Base-by-base conservation (phyloP, 805 yeast species). In the Wickerhamomyces canadensis region DNA sequence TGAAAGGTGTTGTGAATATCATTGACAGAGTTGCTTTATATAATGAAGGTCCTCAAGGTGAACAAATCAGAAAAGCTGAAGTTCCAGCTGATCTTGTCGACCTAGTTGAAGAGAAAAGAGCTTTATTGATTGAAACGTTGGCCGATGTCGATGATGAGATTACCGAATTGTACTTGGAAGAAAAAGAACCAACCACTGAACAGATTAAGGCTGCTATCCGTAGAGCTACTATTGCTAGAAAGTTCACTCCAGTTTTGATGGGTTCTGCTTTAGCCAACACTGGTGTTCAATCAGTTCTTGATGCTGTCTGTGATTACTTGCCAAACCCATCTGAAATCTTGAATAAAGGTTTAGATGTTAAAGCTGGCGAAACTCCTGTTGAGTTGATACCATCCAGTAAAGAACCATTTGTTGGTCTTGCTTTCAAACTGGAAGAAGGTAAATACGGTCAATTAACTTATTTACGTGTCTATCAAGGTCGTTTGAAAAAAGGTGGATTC, bases 391-490 rank as follows among this genome's bases (percentile, higher is more conserved):
- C 98, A 30, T 72, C 89, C 17, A 65, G 79, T 15, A 56, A 69
- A 38, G 76, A 79, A 49, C 95, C 97, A 27, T 86, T 93, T 54
- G 95, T 93, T 40, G 97, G 96, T 33, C 74, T 93, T 42, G 99
- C 99, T n/a, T 93, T 93, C 78, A 93, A 93, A 68, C 78, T 93
- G 48, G 99, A 93, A 68, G 99, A 93, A 68, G 98, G 98, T 49
- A 82, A 86, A 55, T 93, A 86, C 60, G 99, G 99, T 52, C 99
- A 93, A 70, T 76, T 93, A 55, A 93, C 99, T 23, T 93, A 93
- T 60, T 76, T 93, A 58, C 82, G 99, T 62, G 96, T 93, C 24
- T 93, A 93, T 65, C 99, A 93, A 68, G 99, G 99, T 54, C 79
- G 78, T 54, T 69, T 93, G 65, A 84, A 78, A 66, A 93, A 91